Evolutionary conservation across 345 rosid genomes (phyloP).

Genomic region (Gossypium turneri): DNA sequence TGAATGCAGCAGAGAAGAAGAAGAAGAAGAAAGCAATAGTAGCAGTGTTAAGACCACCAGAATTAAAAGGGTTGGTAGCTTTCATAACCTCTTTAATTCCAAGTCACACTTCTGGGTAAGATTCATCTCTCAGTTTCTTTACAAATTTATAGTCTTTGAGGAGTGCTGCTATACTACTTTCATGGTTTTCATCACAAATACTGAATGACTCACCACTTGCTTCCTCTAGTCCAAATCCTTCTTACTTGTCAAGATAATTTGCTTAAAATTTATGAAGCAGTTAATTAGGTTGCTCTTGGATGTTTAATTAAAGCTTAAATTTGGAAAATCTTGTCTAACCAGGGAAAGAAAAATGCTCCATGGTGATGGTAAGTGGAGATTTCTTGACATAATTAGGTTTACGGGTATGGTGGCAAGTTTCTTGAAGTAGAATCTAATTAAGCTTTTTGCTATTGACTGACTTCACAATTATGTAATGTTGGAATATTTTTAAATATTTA

Average conservation of each 20-base stretch:
- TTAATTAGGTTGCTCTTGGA: background rate
- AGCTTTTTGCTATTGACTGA: background rate
- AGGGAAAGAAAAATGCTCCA: background rate
- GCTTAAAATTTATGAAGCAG: too few species aligned
- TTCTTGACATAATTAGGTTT: too few species aligned
- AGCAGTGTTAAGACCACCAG: conserved; percentile 31
- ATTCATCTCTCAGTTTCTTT: background rate
- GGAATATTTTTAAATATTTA: too few species aligned
- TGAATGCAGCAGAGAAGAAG: conserved; percentile 29
- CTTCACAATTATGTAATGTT: background rate
- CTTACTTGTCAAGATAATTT: background rate
- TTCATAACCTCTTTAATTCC: conserved; percentile 25
- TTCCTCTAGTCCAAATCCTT: background rate
- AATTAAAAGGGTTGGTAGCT: conserved; percentile 44
- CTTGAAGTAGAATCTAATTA: background rate
- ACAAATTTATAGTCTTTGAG: background rate
- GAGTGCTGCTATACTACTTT: background rate
- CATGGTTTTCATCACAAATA: background rate
- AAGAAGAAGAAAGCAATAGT: conserved; percentile 23
- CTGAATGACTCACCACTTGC: background rate
- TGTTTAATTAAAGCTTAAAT: background rate
- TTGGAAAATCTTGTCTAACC: background rate
- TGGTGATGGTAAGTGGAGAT: too few species aligned
- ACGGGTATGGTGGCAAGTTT: too few species aligned
- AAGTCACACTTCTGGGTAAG: conserved; percentile 72